Conservation (phyloP, 371 early-diverging fungal species). For the Gilbertella persicaria region DNA sequence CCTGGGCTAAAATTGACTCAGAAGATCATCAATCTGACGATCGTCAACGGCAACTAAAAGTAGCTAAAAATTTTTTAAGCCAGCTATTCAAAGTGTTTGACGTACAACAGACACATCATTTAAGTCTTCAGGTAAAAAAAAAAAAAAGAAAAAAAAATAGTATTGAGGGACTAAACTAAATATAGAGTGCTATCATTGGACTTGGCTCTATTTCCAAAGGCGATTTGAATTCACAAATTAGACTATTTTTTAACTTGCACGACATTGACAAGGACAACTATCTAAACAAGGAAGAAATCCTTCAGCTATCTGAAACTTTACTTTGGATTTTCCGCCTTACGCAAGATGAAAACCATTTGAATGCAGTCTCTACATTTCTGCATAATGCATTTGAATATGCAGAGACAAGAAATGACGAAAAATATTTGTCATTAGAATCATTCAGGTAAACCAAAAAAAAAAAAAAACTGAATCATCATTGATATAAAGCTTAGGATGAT, state of each 20-base stretch:
- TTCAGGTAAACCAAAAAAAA: slow-evolving; percentile 31
- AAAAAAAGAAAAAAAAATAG: background rate
- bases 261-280: slow-evolving; percentile 74
- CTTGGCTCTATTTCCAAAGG: slow-evolving; percentile 78
- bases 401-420: slow-evolving; percentile 41
- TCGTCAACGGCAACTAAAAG: slow-evolving; percentile 35
- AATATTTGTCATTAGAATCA: slow-evolving; percentile 40
- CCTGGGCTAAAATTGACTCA: slow-evolving; percentile 53
- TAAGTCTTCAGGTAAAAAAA: slow-evolving; percentile 58
- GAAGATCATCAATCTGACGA: slow-evolving; percentile 31
- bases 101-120: slow-evolving; percentile 50
- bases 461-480: background rate
- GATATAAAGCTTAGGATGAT: slow-evolving; percentile 55
- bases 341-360: slow-evolving; percentile 64
- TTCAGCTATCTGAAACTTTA: slow-evolving; percentile 87
- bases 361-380: slow-evolving; percentile 71
- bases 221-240: slow-evolving; percentile 78
- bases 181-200: slow-evolving; percentile 78
- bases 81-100: slow-evolving; percentile 65
- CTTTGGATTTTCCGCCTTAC: slow-evolving; percentile 73
- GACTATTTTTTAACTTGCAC: slow-evolving; percentile 84
- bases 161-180: background rate
- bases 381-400: slow-evolving; percentile 71
- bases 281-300: slow-evolving; percentile 81
- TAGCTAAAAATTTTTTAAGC: slow-evolving; percentile 48